Base-by-base conservation (phyloP, 208 protist genomes). In the Wallacemonas sp. region DNA sequence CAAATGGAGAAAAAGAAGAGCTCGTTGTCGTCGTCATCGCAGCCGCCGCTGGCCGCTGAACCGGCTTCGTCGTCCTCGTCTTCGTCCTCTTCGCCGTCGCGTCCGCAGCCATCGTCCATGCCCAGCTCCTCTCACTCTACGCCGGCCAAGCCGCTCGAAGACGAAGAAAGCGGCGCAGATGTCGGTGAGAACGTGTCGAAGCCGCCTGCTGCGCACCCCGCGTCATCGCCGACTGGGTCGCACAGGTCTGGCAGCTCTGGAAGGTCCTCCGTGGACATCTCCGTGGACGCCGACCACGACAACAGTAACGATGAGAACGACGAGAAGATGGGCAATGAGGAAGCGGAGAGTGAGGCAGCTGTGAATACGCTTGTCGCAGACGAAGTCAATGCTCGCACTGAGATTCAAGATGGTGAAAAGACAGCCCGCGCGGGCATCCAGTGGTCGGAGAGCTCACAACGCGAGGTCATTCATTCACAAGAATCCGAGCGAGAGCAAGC, bases 371-470 rank as follows among this genome's bases (percentile, higher is more conserved):
- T 36, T 17, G 27, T 68, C 14, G 12, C 39, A 15, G 42, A 51
- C 14, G 84, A 91, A 39, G 72, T 66, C 1, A 47, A 4, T 17
- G 60, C 53, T 15, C 82, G 88, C 28, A 41, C 22, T 15, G 58
- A 15, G 2, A 45, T 88, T 14, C 64, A 66, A 27, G 49, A 59
- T 17, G 82, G 79, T 38, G 82, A 89, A 62, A 62, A 82, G 4
- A 72, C 58, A 28, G 66, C 38, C 1, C 75, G 71, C 6, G 64
- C 68, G 30, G 75, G 73, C 14, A 85, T 94, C 65, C 47, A 33
- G 31, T 94, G 88, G 88, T 55, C 79, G n/a, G 77, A 79, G 15
- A 74, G 72, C 24, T 80, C 66, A 17, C 74, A 82, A 47, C 70
- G 74, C 24, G 67, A 59, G 17, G 75, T 91, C 4, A n/a, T 82